Evolutionary conservation across 345 rosid genomes (phyloP).

Genomic region (Brassica carinata): DNA sequence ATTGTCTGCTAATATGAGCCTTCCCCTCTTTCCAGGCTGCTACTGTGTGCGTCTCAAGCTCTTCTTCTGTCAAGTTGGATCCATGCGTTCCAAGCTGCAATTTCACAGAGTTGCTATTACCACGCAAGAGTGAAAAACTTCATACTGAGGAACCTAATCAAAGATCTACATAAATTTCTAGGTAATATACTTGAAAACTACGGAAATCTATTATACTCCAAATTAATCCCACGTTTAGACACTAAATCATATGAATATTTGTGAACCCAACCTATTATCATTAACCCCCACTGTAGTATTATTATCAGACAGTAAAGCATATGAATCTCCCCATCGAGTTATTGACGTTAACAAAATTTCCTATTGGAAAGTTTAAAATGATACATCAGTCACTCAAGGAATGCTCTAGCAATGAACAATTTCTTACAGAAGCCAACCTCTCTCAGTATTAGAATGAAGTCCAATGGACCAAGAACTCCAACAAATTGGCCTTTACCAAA

Average conservation of each 20-base stretch:
- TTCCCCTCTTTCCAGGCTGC: conserved; percentile 98
- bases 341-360: not conserved
- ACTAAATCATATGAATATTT: conserved; percentile 3
- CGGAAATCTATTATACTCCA: not conserved
- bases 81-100: conserved; percentile 83
- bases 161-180: conserved; percentile 13
- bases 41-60: conserved; percentile 86
- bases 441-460: conserved; percentile 76
- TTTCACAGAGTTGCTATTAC: conserved; percentile 26
- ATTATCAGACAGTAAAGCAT: not conserved
- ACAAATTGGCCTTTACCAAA: conserved; percentile 65
- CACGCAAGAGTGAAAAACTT: conserved; percentile 15
- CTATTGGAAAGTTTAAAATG: not conserved
- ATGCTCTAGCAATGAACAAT: conserved; percentile 12
- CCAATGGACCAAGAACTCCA: conserved; percentile 79
- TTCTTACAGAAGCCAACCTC: conserved; percentile 52
- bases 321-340: not conserved
- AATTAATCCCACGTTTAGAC: not conserved
- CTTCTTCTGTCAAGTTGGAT: conserved; percentile 88
- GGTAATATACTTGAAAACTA: conserved; percentile 4
- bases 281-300: not conserved
- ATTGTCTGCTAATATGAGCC: conserved; percentile 66
- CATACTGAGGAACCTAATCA: conserved; percentile 18
- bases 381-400: conserved; percentile 11
- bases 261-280: not conserved